Percentiles rank a stretch among this genome's conserved stretches.
phyloP scores from a whole-genome alignment of 768 basidiomycete species.

The Suillus discolor region DNA sequence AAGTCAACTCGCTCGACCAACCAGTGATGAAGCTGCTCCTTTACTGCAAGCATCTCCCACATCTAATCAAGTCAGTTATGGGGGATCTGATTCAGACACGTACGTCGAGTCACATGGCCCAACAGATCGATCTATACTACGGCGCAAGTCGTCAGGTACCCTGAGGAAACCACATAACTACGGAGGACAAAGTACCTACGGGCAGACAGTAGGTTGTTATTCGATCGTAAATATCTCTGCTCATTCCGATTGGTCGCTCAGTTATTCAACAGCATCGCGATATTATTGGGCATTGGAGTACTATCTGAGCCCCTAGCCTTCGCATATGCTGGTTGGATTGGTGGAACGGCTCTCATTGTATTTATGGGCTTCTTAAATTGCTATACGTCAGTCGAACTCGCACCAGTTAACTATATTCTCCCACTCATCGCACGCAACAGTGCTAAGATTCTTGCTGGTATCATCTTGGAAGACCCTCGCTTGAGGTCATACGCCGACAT shows the following conservation, averaged over 20 bases:
- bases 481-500: constrained; percentile 89
- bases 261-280: constrained; percentile 90
- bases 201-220: constrained; percentile 58
- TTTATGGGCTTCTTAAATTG: constrained; percentile 82
- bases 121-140: constrained; percentile 7
- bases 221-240: neutral
- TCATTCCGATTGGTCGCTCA: constrained; percentile 29
- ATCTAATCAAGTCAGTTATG: neutral
- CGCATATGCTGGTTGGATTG: constrained; percentile 87
- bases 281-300: constrained; percentile 87
- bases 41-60: constrained; percentile 37
- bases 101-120: neutral
- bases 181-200: constrained; percentile 68
- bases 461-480: constrained; percentile 69
- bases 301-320: constrained; percentile 91
- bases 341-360: constrained; percentile 72
- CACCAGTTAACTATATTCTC: neutral
- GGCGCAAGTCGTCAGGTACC: constrained; percentile 3
- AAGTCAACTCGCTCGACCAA: neutral
- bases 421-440: constrained; percentile 40
- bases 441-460: constrained; percentile 81
- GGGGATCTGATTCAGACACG: neutral
- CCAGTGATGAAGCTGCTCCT: constrained; percentile 36
- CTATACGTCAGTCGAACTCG: constrained; percentile 69
- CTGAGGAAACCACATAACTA: constrained; percentile 32